Evolutionary conservation across 768 basidiomycete species (phyloP).

Genomic region (Albatrellus ellisii): DNA sequence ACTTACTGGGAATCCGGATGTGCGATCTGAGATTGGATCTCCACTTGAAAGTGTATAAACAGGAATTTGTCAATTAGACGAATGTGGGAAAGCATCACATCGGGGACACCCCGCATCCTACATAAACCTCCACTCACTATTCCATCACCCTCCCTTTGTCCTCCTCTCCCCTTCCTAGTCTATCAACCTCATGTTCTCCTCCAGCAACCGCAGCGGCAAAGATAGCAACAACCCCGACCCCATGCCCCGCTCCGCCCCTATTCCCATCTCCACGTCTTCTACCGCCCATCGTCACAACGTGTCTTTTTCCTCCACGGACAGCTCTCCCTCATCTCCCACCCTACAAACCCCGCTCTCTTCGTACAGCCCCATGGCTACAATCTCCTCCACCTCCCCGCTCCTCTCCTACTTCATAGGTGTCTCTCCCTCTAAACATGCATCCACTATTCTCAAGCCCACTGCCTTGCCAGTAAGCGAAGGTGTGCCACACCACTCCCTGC

Average conservation of each 20-base stretch:
- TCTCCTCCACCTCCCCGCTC: slow-evolving; percentile 11
- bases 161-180: too few species aligned
- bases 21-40: too few species aligned
- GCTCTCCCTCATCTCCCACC: slow-evolving; percentile 7
- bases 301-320: slow-evolving; percentile 9
- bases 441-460: slow-evolving; percentile 5
- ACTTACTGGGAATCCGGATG: too few species aligned
- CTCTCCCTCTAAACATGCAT: slow-evolving; percentile 5
- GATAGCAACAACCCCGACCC: slow-evolving; percentile 1
- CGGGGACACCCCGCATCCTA: too few species aligned
- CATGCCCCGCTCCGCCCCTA: slow-evolving; percentile 8
- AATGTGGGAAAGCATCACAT: too few species aligned
- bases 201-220: too few species aligned
- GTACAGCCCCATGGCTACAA: slow-evolving; percentile 3
- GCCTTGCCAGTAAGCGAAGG: slow-evolving; percentile 13
- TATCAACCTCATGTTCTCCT: too few species aligned
- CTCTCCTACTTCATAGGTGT: slow-evolving; percentile 11
- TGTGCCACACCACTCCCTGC: not conserved
- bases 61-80: too few species aligned
- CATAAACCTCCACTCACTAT: too few species aligned
- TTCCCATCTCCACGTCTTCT: slow-evolving; percentile 6
- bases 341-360: slow-evolving; percentile 8
- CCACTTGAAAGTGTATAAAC: too few species aligned
- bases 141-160: too few species aligned
- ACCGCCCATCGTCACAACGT: slow-evolving; percentile 8